Conservation (phyloP, 371 early-diverging fungal species). For the Rhizopus delemar region DNA sequence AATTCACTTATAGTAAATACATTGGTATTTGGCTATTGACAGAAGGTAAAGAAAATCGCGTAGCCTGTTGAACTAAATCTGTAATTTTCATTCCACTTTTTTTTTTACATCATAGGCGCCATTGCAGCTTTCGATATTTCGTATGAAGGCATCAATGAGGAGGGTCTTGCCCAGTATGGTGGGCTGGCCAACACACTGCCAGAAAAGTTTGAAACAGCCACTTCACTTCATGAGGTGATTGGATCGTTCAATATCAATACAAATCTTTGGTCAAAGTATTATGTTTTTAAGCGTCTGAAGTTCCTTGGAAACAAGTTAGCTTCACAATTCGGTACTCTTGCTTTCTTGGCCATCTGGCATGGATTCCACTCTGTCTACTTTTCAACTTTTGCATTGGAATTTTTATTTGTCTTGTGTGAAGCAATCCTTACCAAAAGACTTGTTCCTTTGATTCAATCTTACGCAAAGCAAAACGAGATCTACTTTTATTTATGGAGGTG, state of each 20-base stretch:
- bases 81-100: no score
- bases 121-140: conserved; percentile 64
- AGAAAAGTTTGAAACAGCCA: conserved; percentile 51
- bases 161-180: conserved; percentile 52
- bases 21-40: conserved; percentile 71
- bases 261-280: conserved; percentile 72
- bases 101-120: conserved; percentile 36
- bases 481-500: conserved; percentile 28
- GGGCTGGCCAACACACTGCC: conserved; percentile 67
- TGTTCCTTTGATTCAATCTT: conserved; percentile 29
- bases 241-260: conserved; percentile 75
- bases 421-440: conserved; percentile 29
- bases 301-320: conserved; percentile 70
- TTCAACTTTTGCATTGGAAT: conserved; percentile 65
- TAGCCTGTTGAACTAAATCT: no score
- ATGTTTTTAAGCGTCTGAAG: conserved; percentile 70
- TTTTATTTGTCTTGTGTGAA: conserved; percentile 51
- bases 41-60: conserved; percentile 47
- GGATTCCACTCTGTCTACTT: conserved; percentile 71
- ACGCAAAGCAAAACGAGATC: conserved; percentile 27
- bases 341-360: conserved; percentile 77
- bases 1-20: conserved; percentile 67
- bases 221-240: conserved; percentile 61
- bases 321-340: conserved; percentile 60
- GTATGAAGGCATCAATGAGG: conserved; percentile 58